Base-by-base conservation (phyloP, 345 rosid species). In the Aquilaria sinensis region DNA sequence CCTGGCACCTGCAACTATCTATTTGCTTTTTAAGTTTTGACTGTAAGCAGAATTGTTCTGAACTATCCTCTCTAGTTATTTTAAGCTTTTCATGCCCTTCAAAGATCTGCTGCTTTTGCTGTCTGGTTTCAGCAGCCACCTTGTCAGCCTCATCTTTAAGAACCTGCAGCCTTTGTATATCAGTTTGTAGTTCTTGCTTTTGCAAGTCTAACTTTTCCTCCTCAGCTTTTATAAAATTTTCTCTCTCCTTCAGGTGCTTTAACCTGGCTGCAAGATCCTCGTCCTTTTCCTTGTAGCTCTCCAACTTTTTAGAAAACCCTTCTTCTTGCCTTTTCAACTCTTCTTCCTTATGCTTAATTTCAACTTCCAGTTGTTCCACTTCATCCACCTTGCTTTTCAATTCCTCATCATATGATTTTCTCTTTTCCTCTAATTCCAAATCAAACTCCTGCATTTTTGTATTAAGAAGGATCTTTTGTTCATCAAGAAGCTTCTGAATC, bases 221-320 rank as follows among this genome's bases (percentile, higher is more conserved):
- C 80, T 80, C 89, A 1, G 73, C 75, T 72, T 81, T 84, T 66
- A 83, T 8, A 53, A 58, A 54, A 59, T 86, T 83, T 56, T 89
- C 97, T 48, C 53, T 78, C 66, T 81, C 90, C 73, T 83, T 83
- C 63, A 80, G 53, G 43, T 65, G 67, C 82, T 85, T 78, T 63
- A 71, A 63, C 69, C 72, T 87, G 51, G 74, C 77, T 67, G 85
- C 92, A 61, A 84, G 75, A 53, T 85, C 91, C 71, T 81, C 83
- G 60, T 84, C 93, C 79, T 83, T 87, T 77, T 85, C 96, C 74
- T 83, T 81, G 70, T 77, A 62, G 62, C 78, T 83, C 67, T 77
- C 92, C 30, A 73, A 64, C 75, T 72, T 83, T 68, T 55, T 75
- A 61, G 81, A 79, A 73, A 81, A 66, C 57, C 78, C 76, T 66